Percentiles rank a stretch among this genome's conserved stretches.
phyloP scores from a whole-genome alignment of 768 basidiomycete species.

The Termitomyces sp. region DNA sequence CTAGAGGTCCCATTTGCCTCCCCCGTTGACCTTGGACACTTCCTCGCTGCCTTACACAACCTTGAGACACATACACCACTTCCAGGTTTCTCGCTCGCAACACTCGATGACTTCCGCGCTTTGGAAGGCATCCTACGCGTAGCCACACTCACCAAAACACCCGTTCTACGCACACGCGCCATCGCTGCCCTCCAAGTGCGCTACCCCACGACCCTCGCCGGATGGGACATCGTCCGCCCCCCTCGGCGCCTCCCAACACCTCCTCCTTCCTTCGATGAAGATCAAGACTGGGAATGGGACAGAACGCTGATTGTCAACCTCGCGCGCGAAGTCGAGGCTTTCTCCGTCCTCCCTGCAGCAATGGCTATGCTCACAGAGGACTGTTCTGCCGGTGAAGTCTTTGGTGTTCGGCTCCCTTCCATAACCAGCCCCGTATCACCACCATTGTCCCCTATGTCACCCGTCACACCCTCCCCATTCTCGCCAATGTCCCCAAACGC shows the following conservation, averaged over 20 bases:
- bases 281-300: constrained; percentile 14
- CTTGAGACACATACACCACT: background rate
- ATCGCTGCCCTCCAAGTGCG: constrained; percentile 12
- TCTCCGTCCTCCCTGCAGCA: constrained; percentile 17
- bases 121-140: constrained; percentile 13
- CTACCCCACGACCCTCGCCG: constrained; percentile 15
- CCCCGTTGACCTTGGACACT: constrained; percentile 8
- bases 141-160: constrained; percentile 10
- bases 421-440: background rate
- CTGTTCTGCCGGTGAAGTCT: constrained; percentile 18
- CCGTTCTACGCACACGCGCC: constrained; percentile 11
- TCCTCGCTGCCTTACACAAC: constrained; percentile 10
- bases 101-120: constrained; percentile 2
- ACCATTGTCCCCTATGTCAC: background rate
- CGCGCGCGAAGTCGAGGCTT: constrained; percentile 15
- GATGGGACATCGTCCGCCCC: constrained; percentile 12
- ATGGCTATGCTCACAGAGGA: constrained; percentile 21
- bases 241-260: background rate
- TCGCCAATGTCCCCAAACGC: background rate
- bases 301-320: constrained; percentile 18
- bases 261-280: background rate
- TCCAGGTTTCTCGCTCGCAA: constrained; percentile 11
- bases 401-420: constrained; percentile 12
- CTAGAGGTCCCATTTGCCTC: constrained; percentile 8
- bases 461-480: background rate